These are phyloP conservation scores for Yamadazyma kanchanaburiensis DNA, from an alignment of 1,139 yeast genomes.

Conservation along the genomic window DNA sequence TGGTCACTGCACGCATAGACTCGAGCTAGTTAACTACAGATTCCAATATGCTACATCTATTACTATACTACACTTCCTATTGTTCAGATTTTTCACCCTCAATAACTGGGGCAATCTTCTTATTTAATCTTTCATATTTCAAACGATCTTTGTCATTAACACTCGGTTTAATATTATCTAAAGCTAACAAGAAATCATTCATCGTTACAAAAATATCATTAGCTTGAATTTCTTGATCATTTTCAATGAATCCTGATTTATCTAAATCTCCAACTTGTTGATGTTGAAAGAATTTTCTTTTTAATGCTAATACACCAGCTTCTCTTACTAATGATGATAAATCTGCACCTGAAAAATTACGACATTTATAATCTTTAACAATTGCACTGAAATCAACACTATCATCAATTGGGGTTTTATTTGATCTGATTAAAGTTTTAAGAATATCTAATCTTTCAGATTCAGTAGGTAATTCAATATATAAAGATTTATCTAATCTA, in stretches of 20 bases:
- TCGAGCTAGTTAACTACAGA: no score
- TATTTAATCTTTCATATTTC: slow-evolving; percentile 66
- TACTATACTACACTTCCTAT: no score
- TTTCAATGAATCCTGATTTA: slow-evolving; percentile 38
- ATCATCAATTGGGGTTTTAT: slow-evolving; percentile 70
- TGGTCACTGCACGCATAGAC: no score
- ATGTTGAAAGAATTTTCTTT: slow-evolving; percentile 57
- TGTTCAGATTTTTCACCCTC: no score
- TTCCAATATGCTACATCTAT: no score
- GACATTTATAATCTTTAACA: slow-evolving; percentile 75
- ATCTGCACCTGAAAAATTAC: slow-evolving; percentile 95
- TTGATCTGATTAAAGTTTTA: slow-evolving; percentile 66
- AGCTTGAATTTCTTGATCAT: slow-evolving; percentile 25
- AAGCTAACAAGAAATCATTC: slow-evolving; percentile 69
- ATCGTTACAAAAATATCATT: slow-evolving; percentile 52
- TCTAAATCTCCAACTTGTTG: slow-evolving; percentile 50
- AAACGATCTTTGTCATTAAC: slow-evolving; percentile 83
- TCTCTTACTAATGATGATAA: slow-evolving; percentile 87
- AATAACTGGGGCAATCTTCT: slow-evolving; percentile 38
- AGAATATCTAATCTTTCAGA: slow-evolving; percentile 79
- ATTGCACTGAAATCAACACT: slow-evolving; percentile 59
- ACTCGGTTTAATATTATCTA: slow-evolving; percentile 78
- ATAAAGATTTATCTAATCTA: slow-evolving; percentile 86
- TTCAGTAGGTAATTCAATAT: slow-evolving; percentile 81
- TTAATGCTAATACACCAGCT: slow-evolving; percentile 86